Conservation (phyloP, 257 asterid genomes). For the Osmanthus fragrans region DNA sequence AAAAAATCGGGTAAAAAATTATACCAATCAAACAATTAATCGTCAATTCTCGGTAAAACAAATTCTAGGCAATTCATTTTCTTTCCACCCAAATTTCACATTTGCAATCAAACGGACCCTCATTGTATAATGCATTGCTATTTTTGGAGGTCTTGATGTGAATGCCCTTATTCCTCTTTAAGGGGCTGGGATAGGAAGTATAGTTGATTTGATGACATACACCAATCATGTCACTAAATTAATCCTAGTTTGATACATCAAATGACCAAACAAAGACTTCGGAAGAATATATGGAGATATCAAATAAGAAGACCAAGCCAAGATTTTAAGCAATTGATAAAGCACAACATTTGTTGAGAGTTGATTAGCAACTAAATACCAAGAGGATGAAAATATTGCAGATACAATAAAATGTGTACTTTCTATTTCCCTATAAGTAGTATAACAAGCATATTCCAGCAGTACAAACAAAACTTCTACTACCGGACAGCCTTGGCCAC, state of each 20-base stretch:
- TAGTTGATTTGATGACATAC: not conserved
- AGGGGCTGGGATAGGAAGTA: not conserved
- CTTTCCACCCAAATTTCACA: no score
- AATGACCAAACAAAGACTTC: not conserved
- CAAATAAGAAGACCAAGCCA: not conserved
- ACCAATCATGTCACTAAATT: not conserved
- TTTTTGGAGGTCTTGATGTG: not conserved
- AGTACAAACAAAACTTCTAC: not conserved
- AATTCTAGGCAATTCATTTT: no score
- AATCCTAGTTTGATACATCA: not conserved
- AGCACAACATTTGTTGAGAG: not conserved
- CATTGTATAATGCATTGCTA: not conserved
- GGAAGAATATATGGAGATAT: not conserved
- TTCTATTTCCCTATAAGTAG: not conserved
- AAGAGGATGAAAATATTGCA: not conserved
- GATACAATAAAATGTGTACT: not conserved
- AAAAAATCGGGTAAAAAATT: no score
- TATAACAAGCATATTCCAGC: not conserved
- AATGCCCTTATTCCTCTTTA: not conserved
- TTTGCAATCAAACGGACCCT: no score
- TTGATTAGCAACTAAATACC: not conserved
- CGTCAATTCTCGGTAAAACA: no score
- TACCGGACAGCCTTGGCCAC: not conserved
- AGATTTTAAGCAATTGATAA: conserved; percentile 8
- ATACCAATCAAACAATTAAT: no score